A percentile compares a stretch with the other conserved stretches of the same genome.
phyloP scores from a whole-genome alignment of 768 basidiomycete species.

The Auricularia sp. region DNA sequence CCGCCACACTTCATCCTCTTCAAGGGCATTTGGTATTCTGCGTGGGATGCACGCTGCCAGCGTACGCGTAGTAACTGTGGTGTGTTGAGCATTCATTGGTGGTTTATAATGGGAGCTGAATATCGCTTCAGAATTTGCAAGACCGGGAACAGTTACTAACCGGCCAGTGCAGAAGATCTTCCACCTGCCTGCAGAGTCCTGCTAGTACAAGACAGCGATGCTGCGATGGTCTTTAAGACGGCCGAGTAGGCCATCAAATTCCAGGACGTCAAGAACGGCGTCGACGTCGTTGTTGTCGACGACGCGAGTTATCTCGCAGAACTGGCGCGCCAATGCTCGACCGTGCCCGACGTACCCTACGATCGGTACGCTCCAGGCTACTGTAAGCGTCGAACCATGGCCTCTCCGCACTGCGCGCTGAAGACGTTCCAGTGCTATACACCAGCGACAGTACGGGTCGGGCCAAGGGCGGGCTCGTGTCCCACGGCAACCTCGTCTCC shows the following conservation, averaged over 20 bases:
- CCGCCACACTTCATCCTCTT: not conserved
- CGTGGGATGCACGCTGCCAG: not conserved
- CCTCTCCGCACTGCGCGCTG: not conserved
- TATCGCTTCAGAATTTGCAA: not conserved
- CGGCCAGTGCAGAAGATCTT: not conserved
- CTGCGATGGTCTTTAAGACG: not conserved
- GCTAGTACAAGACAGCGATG: not conserved
- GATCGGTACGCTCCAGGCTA: not conserved
- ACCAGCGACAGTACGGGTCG: not conserved
- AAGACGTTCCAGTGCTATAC: not conserved
- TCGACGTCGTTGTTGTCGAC: not conserved
- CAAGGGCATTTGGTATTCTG: not conserved
- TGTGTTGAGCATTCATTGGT: not conserved
- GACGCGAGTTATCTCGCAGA: not conserved
- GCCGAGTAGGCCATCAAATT: not conserved
- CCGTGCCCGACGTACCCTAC: not conserved
- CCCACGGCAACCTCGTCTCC: not conserved
- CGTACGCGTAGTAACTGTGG: not conserved
- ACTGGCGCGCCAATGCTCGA: not conserved
- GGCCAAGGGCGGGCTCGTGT: not conserved
- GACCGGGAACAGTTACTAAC: not conserved
- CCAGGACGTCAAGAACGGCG: not conserved
- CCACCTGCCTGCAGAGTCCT: not conserved
- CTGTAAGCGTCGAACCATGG: not conserved
- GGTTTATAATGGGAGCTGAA: not conserved